Evolutionary conservation across 768 basidiomycete genomes (phyloP), one percentile per base, ranked within the genome.

Genomic region (Boletus insuetus): DNA sequence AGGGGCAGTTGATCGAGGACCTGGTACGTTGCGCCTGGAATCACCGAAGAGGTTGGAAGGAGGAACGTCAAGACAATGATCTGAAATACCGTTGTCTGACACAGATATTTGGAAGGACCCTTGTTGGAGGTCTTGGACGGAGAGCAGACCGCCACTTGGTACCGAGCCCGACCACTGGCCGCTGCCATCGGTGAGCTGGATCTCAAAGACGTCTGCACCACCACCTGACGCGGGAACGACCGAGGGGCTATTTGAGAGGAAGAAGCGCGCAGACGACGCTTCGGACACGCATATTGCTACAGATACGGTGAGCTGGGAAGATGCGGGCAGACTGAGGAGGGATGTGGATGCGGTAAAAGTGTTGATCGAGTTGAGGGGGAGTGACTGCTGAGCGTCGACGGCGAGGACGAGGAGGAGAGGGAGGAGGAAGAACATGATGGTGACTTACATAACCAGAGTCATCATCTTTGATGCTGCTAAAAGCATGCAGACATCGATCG

Each of bases 101-200:
- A 85, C 71, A 4, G 79, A 82, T 13, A 90, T 60, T 63, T 91
- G 80, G 54, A 87, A 85, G 0, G 80, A 70, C 26, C 77, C 69
- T 43, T 75, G 67, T 16, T 64, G 68, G 40, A 65, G 64, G 29
- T 66, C 65, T 41, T 79, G 75, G 8, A 87, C 76, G 0, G 78
- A 74, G 24, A 91, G 63, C 20, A 79, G 69, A 2, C 82, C 87
- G 1, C 84, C 85, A 5, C 69, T 60, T 0, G 65, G 56, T 41
- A 81, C 75, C 16, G 59, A 24, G 0, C 83, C 82, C 0, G 73
- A 76, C 78, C 83, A 86, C 31, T 58, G 70, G 5, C 84, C 87
- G 17, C 69, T 67, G 2, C 86, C 87, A 42, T 77, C 62, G 10
- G 67, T 52, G 34, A 86, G 50, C 0, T 46, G 51, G 17, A 89